Percentiles rank a stretch among this genome's conserved stretches.
phyloP scores from a whole-genome alignment of 768 basidiomycete genomes.

The Trametes punicea region DNA sequence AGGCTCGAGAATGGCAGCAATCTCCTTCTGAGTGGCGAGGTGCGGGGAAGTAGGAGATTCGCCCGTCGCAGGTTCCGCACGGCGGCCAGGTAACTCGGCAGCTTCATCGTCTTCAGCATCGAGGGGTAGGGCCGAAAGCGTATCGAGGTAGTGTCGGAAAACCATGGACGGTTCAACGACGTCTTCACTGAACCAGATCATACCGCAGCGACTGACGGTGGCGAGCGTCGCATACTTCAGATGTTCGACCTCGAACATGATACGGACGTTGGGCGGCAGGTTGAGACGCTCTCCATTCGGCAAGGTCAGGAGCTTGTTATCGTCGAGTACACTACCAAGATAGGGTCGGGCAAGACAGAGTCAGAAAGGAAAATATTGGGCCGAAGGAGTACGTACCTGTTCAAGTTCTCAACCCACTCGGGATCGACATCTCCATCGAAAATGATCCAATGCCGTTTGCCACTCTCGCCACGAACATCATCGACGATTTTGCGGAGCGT shows the following conservation, averaged over 20 bases:
- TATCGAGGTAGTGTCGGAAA: constrained; percentile 82
- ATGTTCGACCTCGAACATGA: constrained; percentile 99
- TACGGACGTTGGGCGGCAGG: constrained; percentile 92
- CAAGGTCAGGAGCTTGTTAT: constrained; percentile 95
- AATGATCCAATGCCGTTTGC: constrained; percentile 97
- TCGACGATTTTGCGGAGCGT: constrained; percentile 97
- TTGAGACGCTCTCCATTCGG: constrained; percentile 98
- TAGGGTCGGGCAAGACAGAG: background rate
- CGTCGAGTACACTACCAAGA: constrained; percentile 82
- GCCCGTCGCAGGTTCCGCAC: constrained; percentile 42
- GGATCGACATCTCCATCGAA: constrained; percentile 99
- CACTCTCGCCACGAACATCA: constrained; percentile 95
- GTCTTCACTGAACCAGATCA: constrained; percentile 99
- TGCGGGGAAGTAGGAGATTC: constrained; percentile 59
- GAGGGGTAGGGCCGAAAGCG: constrained; percentile 68
- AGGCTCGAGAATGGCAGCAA: constrained; percentile 70
- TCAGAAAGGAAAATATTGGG: background rate
- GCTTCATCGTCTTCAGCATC: constrained; percentile 89
- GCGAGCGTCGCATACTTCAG: constrained; percentile 95
- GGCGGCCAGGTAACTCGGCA: constrained; percentile 58
- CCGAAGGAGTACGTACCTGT: constrained; percentile 66
- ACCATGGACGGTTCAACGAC: constrained; percentile 90
- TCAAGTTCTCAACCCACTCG: constrained; percentile 99
- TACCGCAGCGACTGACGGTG: constrained; percentile 99
- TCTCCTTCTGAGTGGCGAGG: constrained; percentile 71